phyloP scores from a whole-genome alignment of 1,139 yeast genomes.

The Hansenula anomala region DNA sequence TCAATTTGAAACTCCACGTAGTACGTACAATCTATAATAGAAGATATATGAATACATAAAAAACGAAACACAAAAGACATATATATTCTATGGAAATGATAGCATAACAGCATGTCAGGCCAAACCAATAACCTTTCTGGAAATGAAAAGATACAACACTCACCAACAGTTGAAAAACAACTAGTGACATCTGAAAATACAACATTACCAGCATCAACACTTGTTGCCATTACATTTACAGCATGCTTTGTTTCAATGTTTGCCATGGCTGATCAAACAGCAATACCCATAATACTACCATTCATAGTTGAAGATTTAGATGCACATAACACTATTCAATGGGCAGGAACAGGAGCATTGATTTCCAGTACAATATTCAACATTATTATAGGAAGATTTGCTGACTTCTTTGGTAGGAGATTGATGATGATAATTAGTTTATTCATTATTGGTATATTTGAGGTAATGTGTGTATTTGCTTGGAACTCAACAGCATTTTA shows the following conservation, averaged over 20 bases:
- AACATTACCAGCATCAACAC: neutral
- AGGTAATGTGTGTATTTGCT: constrained; percentile 27
- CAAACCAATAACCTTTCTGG: no score
- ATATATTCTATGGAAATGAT: no score
- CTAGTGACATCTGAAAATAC: neutral
- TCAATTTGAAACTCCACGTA: no score
- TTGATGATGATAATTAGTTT: constrained; percentile 27
- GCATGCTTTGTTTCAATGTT: constrained; percentile 1
- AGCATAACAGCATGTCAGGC: no score
- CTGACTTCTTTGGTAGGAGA: constrained; percentile 38
- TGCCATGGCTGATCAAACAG: constrained; percentile 21
- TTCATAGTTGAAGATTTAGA: constrained; percentile 30
- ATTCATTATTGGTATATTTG: constrained; percentile 28
- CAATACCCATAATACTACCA: constrained; percentile 20
- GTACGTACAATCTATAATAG: no score
- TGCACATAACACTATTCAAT: constrained; percentile 33
- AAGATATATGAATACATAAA: no score
- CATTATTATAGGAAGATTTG: constrained; percentile 36
- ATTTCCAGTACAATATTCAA: constrained; percentile 38
- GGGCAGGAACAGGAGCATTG: constrained; percentile 41
- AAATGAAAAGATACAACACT: no score
- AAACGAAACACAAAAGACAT: no score
- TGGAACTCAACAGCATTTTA: constrained; percentile 25
- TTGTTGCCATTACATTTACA: neutral
- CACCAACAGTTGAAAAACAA: no score